Evolutionary conservation across 371 early-diverging fungal species (phyloP), one percentile per base, ranked within the genome.

Genomic region (Rhizopus stolonifer): DNA sequence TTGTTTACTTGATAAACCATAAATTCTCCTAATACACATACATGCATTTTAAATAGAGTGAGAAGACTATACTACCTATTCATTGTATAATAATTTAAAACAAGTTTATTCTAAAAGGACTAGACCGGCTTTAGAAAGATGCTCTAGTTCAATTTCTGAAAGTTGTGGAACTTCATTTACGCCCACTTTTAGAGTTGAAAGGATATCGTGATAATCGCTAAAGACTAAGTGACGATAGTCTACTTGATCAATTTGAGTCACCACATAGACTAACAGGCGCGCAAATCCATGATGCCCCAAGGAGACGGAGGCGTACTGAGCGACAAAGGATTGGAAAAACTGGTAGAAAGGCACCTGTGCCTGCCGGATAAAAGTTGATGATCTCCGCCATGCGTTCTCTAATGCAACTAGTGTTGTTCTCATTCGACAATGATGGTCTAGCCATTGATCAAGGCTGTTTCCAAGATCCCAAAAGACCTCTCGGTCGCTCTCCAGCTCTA

Each of bases 291-390:
- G 65, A 55, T 74, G 65, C 22, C 78, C 74, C 22, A 74, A 61
- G 2, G 78, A 78, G 19, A 70, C 67, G 19, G 72, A 46, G 18
- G 78, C 78, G 61, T 74, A 78, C 43, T 80, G 81, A 13, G 77
- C 74, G n/a, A 81, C 77, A 61, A 81, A 83, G 42, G 72, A 60
- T 52, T 81, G 81, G 67, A 79, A 74, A 52, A 83, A 83, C 58
- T 78, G 84, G 26, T 65, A 70, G 57, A 83, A 83, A 22, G 79
- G 77, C 31, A 75, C 53, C 45, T 62, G 60, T 31, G 64, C 61
- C 44, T 69, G 62, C 60, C 69, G 73, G 47, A 66, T 69, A 51
- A 64, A 58, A 24, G 22, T 53, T 45, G 77, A 77, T 33, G 74
- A 69, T 58, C 62, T 62, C 64, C 58, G 64, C 74, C 74, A 77